phyloP scores from a whole-genome alignment of 169 alveolate genomes.

The Cryptosporidium ubiquitum region DNA sequence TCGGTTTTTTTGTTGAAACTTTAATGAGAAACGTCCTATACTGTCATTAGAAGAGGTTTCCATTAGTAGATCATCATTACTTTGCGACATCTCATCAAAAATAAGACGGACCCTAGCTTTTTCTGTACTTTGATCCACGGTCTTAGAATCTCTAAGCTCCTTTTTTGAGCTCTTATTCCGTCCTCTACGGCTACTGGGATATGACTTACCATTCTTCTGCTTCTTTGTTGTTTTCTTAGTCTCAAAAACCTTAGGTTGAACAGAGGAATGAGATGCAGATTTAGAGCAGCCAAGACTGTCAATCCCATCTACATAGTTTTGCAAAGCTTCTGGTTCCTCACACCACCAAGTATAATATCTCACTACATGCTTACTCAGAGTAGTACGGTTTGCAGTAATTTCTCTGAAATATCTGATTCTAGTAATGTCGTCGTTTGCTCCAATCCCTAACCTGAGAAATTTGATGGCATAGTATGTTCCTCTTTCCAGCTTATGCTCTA shows the following conservation, averaged over 20 bases:
- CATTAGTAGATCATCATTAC: neutral
- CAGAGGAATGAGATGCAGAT: constrained; percentile 75
- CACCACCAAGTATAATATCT: constrained; percentile 94
- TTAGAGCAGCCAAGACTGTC: constrained; percentile 80
- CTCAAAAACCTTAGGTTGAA: constrained; percentile 32
- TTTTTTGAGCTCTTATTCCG: neutral
- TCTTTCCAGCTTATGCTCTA: constrained; percentile 88
- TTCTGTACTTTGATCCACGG: neutral
- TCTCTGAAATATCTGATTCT: constrained; percentile 88
- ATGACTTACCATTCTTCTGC: neutral
- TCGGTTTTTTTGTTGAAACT: neutral
- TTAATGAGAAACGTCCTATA: constrained; percentile 19
- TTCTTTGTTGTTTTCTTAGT: neutral
- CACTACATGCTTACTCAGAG: constrained; percentile 89
- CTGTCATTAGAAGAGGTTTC: constrained; percentile 19
- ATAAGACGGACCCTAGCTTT: neutral
- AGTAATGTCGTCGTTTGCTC: constrained; percentile 85
- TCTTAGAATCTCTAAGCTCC: neutral
- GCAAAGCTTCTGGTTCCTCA: constrained; percentile 90
- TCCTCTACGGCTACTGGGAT: neutral
- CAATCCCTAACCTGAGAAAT: constrained; percentile 83
- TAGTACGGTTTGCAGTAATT: constrained; percentile 89
- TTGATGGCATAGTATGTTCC: constrained; percentile 89
- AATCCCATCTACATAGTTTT: constrained; percentile 80
- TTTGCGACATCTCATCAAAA: neutral